Conservation (phyloP, 1,284 basidiomycete genomes). For the Ganoderma resinaceum region DNA sequence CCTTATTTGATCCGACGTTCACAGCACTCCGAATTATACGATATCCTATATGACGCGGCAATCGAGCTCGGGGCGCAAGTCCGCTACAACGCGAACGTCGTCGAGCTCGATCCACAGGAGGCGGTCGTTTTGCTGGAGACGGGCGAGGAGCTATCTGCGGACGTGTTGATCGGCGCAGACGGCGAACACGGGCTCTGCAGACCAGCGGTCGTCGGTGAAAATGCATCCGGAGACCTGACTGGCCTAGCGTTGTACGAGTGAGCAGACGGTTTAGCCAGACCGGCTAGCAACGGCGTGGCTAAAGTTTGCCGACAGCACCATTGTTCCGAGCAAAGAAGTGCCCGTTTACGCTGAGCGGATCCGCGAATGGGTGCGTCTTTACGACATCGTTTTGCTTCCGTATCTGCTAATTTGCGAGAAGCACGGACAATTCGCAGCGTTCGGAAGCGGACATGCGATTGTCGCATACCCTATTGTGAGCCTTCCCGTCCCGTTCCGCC, state of each 20-base stretch:
- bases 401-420: constrained; percentile 25
- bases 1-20: neutral
- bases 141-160: constrained; percentile 55
- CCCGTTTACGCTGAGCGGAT: constrained; percentile 2
- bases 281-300: constrained; percentile 1
- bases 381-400: neutral
- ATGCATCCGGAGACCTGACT: constrained; percentile 39
- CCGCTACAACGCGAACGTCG: constrained; percentile 29
- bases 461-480: constrained; percentile 48
- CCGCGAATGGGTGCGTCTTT: constrained; percentile 10
- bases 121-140: constrained; percentile 49
- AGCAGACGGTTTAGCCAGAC: neutral
- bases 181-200: constrained; percentile 47
- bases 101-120: constrained; percentile 30
- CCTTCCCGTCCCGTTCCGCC: neutral
- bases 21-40: constrained; percentile 50
- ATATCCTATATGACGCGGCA: constrained; percentile 52
- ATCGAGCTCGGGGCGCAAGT: constrained; percentile 39
- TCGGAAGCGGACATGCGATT: constrained; percentile 46
- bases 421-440: constrained; percentile 47
- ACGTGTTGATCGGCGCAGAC: constrained; percentile 72
- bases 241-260: constrained; percentile 53
- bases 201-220: constrained; percentile 39
- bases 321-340: neutral
- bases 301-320: constrained; percentile 8